Base-by-base conservation (phyloP, 148 eudicot genomes). In the Salicornia ramosissima region DNA sequence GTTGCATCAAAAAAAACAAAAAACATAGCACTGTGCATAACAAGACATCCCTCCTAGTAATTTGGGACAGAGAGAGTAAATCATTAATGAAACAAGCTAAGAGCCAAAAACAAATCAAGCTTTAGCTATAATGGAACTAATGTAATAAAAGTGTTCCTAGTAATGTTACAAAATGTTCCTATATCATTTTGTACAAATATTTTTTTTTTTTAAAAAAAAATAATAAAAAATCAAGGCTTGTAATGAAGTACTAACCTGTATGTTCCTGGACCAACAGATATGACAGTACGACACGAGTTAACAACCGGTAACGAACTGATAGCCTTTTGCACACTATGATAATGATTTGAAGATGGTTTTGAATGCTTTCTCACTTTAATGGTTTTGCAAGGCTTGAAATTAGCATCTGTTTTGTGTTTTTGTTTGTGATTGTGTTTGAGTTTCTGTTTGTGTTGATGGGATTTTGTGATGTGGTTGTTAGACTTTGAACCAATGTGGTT, bases 241-340 rank as follows among this genome's bases (percentile, higher is more conserved):
- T 31, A 71, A 51, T 53, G 19, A 64, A 42, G 15, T 13, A 49
- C 56, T 70, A 77, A 91, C 97, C 86, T 87, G 86, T 84, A 91
- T 63, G 74, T 87, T 13, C 97, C 97, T 28, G 76, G 71, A 70
- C 83, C 62, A 74, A 91, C 78, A 64, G 77, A 82, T 73, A 91
- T 85, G 71, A 88, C 85, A 43, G 86, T 87, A 0, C 88, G 83
- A 47, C 97, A 88, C 13, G 45, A 72, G 72, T 87, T 87, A 26
- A 64, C 34, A 6, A 77, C 64, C 0, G 92, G 90, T 10, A 91
- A 77, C 18, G 90, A 88, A 46, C 64, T 69, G 42, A 91, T 80
- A 25, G 97, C 97, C 66, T 75, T 42, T 71, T 87, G 94, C 47
- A 88, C 78, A 10, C 83, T 74, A 54, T 43, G 61, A 80, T 82